Evolutionary conservation across 345 rosid genomes (phyloP).

Genomic region (Eucalyptus cladocalyx): DNA sequence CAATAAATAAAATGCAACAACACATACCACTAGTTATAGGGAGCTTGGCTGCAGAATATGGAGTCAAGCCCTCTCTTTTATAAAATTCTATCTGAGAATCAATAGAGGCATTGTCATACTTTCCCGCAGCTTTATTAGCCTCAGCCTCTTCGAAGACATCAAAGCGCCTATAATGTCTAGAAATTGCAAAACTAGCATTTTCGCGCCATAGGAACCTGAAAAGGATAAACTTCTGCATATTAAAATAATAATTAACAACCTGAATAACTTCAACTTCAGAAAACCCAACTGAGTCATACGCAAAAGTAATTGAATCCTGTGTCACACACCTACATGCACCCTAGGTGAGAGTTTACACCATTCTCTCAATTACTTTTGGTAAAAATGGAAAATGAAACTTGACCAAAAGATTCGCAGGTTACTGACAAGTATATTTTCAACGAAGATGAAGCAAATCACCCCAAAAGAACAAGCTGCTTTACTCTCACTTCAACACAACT

Average conservation of each 20-base stretch:
- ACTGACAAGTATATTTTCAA: neutral
- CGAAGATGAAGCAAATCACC: neutral
- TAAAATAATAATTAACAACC: neutral
- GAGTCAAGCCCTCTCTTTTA: constrained; percentile 68
- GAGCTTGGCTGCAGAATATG: constrained; percentile 64
- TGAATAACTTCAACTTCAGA: neutral
- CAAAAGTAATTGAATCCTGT: neutral
- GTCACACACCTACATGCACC: neutral
- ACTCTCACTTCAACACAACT: neutral
- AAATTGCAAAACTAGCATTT: constrained; percentile 69
- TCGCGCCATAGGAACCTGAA: constrained; percentile 75
- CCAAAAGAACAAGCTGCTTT: neutral
- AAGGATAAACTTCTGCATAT: neutral
- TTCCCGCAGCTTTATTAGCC: constrained; percentile 86
- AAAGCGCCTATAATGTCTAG: constrained; percentile 76
- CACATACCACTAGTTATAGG: constrained; percentile 80
- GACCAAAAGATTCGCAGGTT: neutral
- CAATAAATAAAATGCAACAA: neutral
- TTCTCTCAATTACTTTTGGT: neutral
- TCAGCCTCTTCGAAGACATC: constrained; percentile 86
- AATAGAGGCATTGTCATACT: constrained; percentile 68
- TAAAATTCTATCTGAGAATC: constrained; percentile 76
- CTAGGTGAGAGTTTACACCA: neutral
- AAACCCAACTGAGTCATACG: neutral
- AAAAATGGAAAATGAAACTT: neutral